A percentile compares a stretch with the other conserved stretches of the same genome.
Conservation (phyloP, 768 basidiomycete genomes). For the Phlegmacium glaucopus region DNA sequence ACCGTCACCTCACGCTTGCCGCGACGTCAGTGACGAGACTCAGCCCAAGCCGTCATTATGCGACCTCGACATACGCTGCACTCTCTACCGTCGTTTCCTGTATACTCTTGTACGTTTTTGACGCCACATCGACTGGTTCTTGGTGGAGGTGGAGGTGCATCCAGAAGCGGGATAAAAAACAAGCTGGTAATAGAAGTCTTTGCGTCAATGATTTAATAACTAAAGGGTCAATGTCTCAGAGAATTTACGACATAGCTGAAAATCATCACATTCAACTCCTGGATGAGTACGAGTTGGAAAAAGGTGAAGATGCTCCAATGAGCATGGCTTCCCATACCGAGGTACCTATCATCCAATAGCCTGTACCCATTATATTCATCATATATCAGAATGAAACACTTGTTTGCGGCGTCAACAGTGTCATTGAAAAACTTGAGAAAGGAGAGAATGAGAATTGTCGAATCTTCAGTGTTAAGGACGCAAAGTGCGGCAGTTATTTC, state of each 20-base stretch:
- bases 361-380: slow-evolving; percentile 1
- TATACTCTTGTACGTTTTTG: slow-evolving; percentile 83
- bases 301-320: slow-evolving; percentile 94
- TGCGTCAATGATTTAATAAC: neutral
- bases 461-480: slow-evolving; percentile 53
- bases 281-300: slow-evolving; percentile 72
- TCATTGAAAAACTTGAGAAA: slow-evolving; percentile 53
- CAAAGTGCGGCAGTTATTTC: slow-evolving; percentile 46
- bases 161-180: slow-evolving; percentile 90
- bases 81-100: slow-evolving; percentile 77
- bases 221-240: slow-evolving; percentile 36
- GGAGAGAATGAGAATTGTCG: slow-evolving; percentile 87
- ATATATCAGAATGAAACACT: slow-evolving; percentile 43
- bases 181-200: slow-evolving; percentile 55
- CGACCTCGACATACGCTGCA: slow-evolving; percentile 79
- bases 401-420: slow-evolving; percentile 86
- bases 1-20: no score
- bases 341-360: slow-evolving; percentile 34
- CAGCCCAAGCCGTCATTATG: slow-evolving; percentile 40
- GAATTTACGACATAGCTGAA: slow-evolving; percentile 60
- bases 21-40: slow-evolving; percentile 3
- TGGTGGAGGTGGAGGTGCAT: slow-evolving; percentile 88
- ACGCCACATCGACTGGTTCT: slow-evolving; percentile 69
- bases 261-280: slow-evolving; percentile 52
- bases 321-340: slow-evolving; percentile 73